Evolutionary conservation across 2,329 filamentous ascomycete species (phyloP), one percentile per base, ranked within the genome.

Genomic region (Stemphylium vesicarium): DNA sequence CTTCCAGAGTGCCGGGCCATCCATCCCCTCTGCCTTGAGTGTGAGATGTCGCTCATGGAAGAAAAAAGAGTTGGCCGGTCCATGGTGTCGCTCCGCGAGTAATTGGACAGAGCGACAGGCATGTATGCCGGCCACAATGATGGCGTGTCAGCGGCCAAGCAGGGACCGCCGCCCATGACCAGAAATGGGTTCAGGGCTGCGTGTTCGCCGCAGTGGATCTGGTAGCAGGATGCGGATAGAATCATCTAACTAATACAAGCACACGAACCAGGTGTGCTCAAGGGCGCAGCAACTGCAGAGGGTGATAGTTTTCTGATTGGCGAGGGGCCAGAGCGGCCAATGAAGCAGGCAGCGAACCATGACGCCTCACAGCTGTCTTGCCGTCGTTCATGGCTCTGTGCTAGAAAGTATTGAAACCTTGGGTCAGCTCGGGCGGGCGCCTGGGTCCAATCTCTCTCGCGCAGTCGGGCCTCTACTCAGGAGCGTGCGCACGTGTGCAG

Each of bases 401-500:
- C 31, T 41, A 41, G 46, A 35, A 3, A 31, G 24, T 18, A 50
- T 41, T 50, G 46, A 26, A 42, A 36, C 4, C 38, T 24, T 31
- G 26, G 26, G 26, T 29, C 26, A 29, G 26, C 26, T 29, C 26
- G 26, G 26, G 26, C 26, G 26, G 26, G 5, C 26, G 26, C 26
- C 26, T 29, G 8, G 24, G 13, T 42, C 22, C 33, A 36, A 16
- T 41, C 20, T 4, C 31, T 12, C 18, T 33, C 31, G 40, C 24
- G 40, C 8, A 35, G 18, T 45, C 42, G 16, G 45, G 24, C 35
- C 36, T 48, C 45, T 37, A 10, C 16, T 37, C 31, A 20, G 45
- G 46, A 35, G 39, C 29, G 16, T 32, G 48, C 46, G 53, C 53
- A 52, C 53, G 41, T 52, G 53, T 56, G 48, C 52, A 44, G 46